These are phyloP conservation scores for Lactarius hengduanensis DNA, from an alignment of 768 basidiomycete species.

Conservation along the genomic window DNA sequence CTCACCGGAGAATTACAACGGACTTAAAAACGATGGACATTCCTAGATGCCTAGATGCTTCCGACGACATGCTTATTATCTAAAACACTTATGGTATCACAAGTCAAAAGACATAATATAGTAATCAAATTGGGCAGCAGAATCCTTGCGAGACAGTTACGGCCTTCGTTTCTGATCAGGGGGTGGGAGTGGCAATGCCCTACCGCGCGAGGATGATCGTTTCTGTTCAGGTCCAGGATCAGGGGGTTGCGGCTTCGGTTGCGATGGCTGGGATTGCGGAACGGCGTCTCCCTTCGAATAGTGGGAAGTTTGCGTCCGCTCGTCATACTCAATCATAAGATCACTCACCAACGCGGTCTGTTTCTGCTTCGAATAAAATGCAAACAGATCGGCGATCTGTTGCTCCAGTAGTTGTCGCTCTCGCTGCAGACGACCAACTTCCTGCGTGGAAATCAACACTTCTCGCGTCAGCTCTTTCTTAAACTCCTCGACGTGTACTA, in stretches of 20 bases:
- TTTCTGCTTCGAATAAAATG: conserved; percentile 69
- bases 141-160: not conserved
- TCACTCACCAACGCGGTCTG: conserved; percentile 34
- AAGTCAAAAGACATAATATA: not conserved
- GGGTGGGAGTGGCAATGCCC: conserved; percentile 22
- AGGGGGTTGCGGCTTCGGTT: conserved; percentile 13
- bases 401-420: conserved; percentile 65
- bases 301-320: not conserved
- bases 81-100: not conserved
- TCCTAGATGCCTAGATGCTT: too few species aligned
- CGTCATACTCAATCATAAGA: not conserved
- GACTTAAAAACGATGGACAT: not conserved
- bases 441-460: conserved; percentile 69
- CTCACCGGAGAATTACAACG: conserved; percentile 33
- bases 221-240: conserved; percentile 16
- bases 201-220: conserved; percentile 9
- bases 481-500: conserved; percentile 86
- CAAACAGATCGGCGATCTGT: conserved; percentile 70
- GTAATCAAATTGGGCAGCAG: not conserved
- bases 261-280: conserved; percentile 5
- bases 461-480: conserved; percentile 77
- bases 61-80: not conserved
- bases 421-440: conserved; percentile 64
- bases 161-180: conserved; percentile 13
- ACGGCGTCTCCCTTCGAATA: conserved; percentile 6